Evolutionary conservation across 305 asterid genomes (phyloP).

Genomic region (Fraxinus latifolia): DNA sequence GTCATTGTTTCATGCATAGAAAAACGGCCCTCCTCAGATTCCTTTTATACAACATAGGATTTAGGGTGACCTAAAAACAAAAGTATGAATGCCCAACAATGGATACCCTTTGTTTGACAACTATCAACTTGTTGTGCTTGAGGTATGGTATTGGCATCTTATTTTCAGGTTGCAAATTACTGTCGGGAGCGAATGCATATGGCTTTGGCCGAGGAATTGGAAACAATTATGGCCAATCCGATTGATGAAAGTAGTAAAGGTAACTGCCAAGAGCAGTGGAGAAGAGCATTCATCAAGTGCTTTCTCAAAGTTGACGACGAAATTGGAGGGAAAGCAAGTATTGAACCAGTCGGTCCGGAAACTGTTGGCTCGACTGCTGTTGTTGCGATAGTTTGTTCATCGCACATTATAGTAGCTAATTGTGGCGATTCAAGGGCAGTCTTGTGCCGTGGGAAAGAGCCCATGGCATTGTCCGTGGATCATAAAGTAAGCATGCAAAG

Average conservation of each 20-base stretch:
- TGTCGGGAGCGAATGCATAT: conserved; percentile 72
- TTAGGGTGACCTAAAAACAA: neutral
- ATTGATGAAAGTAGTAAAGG: conserved; percentile 28
- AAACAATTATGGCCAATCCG: conserved; percentile 30
- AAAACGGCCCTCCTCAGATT: neutral
- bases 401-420: conserved; percentile 87
- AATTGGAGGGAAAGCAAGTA: conserved; percentile 48
- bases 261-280: conserved; percentile 62
- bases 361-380: conserved; percentile 96
- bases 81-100: neutral
- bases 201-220: conserved; percentile 68
- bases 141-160: neutral
- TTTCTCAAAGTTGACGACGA: conserved; percentile 83
- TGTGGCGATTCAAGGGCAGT: conserved; percentile 98
- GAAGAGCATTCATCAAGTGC: conserved; percentile 57
- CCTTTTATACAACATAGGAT: neutral
- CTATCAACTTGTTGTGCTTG: neutral
- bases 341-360: conserved; percentile 73
- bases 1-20: neutral
- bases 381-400: conserved; percentile 79
- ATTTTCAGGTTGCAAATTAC: conserved; percentile 82
- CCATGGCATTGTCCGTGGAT: conserved; percentile 73
- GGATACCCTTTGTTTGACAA: neutral
- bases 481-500: conserved; percentile 59
- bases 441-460: conserved; percentile 80